Evolutionary conservation across 2,329 filamentous ascomycete species (phyloP).

Genomic region (Cryphonectria carpinicola): DNA sequence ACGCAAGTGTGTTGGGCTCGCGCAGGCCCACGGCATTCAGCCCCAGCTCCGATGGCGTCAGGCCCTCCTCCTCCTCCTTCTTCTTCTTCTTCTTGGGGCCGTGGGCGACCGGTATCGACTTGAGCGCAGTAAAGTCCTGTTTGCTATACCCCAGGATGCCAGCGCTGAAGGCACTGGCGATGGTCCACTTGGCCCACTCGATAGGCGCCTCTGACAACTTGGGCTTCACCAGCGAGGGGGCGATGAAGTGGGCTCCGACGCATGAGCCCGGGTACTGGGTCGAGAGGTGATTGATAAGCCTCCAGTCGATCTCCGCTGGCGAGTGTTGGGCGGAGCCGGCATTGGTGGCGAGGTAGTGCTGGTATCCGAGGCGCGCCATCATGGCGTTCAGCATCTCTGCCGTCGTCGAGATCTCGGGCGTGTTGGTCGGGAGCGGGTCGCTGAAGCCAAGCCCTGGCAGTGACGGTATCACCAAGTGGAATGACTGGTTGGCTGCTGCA

Average conservation of each 20-base stretch:
- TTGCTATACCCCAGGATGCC: constrained; percentile 60
- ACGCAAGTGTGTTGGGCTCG: constrained; percentile 58
- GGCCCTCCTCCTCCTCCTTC: constrained; percentile 29
- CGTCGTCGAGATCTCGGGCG: constrained; percentile 54
- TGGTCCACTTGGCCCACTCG: constrained; percentile 59
- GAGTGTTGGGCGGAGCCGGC: constrained; percentile 51
- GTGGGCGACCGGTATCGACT: constrained; percentile 32
- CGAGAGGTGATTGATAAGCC: constrained; percentile 53
- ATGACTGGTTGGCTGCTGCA: constrained; percentile 52
- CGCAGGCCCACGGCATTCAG: constrained; percentile 38
- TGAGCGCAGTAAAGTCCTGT: constrained; percentile 53
- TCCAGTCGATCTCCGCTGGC: constrained; percentile 56
- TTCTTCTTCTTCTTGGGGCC: constrained; percentile 24
- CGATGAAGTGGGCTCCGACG: constrained; percentile 63
- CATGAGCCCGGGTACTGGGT: constrained; percentile 53
- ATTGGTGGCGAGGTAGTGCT: constrained; percentile 60
- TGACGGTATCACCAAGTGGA: constrained; percentile 69
- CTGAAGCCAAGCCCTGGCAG: constrained; percentile 71
- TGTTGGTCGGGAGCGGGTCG: constrained; percentile 58
- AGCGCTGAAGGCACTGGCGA: constrained; percentile 54
- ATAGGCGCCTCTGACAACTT: constrained; percentile 46
- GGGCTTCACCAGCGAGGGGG: constrained; percentile 58
- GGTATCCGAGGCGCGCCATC: constrained; percentile 65
- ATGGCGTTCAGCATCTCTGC: constrained; percentile 60
- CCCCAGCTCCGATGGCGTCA: constrained; percentile 34